Conservation (phyloP, 345 rosid genomes). For the Gossypioides kirkii region DNA sequence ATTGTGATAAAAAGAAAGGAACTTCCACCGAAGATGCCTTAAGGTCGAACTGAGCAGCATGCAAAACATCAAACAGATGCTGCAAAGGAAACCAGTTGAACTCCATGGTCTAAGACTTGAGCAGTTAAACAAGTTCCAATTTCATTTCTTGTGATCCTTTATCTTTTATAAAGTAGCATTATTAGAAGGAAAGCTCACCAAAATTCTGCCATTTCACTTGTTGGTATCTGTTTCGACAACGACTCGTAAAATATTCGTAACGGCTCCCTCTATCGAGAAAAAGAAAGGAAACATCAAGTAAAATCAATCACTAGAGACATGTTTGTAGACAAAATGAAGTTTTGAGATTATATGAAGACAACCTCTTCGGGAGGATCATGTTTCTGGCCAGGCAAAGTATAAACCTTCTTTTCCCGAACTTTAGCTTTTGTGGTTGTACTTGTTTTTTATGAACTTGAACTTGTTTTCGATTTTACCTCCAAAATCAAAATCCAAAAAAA, state of each 20-base stretch:
- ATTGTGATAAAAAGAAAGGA: neutral
- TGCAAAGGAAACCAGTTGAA: neutral
- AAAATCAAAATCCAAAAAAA: neutral
- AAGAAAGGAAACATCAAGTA: neutral
- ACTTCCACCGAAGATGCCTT: neutral
- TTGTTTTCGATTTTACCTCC: slow-evolving; percentile 16
- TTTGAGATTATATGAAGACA: slow-evolving; percentile 1
- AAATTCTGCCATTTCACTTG: slow-evolving; percentile 93
- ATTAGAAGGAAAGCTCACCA: slow-evolving; percentile 46
- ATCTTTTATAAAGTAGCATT: neutral
- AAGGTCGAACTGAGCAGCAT: neutral
- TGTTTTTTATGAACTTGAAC: slow-evolving; percentile 40
- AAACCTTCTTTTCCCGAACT: slow-evolving; percentile 87
- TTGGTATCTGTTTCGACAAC: slow-evolving; percentile 70
- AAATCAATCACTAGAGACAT: neutral
- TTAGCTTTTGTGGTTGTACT: slow-evolving; percentile 38
- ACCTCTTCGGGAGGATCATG: slow-evolving; percentile 94
- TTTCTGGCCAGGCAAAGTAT: slow-evolving; percentile 76
- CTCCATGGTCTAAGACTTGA: neutral
- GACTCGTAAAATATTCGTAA: slow-evolving; percentile 89
- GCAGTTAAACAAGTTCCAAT: neutral
- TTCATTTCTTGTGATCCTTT: neutral
- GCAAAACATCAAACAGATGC: neutral
- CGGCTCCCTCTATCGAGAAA: slow-evolving; percentile 71
- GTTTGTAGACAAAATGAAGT: slow-evolving; percentile 5